Evolutionary conservation across 345 rosid genomes (phyloP).

Genomic region (Melastoma malabathricum): DNA sequence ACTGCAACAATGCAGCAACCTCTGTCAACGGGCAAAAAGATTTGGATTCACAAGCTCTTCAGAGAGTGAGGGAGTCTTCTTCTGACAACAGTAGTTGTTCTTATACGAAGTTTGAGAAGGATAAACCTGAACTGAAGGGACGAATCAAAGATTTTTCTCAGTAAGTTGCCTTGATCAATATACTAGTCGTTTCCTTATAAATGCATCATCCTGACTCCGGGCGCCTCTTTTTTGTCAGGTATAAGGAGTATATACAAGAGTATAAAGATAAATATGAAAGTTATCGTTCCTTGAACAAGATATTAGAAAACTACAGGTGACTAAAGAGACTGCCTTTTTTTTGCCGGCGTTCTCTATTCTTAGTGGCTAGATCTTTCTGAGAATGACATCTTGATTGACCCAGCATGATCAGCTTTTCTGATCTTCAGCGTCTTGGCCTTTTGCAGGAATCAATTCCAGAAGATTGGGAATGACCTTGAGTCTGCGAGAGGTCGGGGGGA

Average conservation of each 20-base stretch:
- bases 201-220: background rate
- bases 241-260: conserved; percentile 66
- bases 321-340: conserved; percentile 1
- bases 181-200: background rate
- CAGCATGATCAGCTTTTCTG: too few species aligned
- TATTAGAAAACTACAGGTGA: conserved; percentile 70
- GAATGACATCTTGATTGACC: too few species aligned
- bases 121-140: conserved; percentile 66
- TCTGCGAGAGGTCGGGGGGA: conserved; percentile 64
- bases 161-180: conserved; percentile 34
- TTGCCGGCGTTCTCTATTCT: too few species aligned
- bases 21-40: conserved; percentile 35
- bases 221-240: conserved; percentile 28
- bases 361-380: too few species aligned
- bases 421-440: too few species aligned
- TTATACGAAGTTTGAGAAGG: conserved; percentile 69
- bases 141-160: conserved; percentile 59
- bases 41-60: conserved; percentile 23
- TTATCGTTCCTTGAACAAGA: conserved; percentile 63
- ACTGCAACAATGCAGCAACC: conserved; percentile 18
- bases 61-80: conserved; percentile 37
- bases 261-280: conserved; percentile 60
- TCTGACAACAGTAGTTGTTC: conserved; percentile 49
- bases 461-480: conserved; percentile 65
- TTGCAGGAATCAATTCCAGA: conserved; percentile 54